Evolutionary conservation across 2,329 filamentous ascomycete genomes (phyloP), one percentile per base, ranked within the genome.

Genomic region (Aureobasidium vineae): DNA sequence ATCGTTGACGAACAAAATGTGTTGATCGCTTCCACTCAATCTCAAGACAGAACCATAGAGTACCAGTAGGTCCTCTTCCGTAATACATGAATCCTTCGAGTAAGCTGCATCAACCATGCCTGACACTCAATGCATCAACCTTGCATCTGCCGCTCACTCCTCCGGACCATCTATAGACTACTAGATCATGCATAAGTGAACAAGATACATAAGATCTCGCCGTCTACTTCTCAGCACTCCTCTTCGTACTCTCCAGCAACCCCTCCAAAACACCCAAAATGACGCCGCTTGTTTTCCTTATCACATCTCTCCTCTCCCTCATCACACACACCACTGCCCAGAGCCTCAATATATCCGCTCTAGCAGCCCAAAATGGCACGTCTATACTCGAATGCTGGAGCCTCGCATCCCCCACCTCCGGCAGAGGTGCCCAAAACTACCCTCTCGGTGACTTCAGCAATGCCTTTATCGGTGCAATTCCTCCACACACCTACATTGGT

Each of bases 301-400:
- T 60, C 13, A 5, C 41, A 11, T 33, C 6, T 19, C 19, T 60
- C 28, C 41, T 60, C 8, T 23, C 19, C 15, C 41, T 57, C 50
- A 3, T 49, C 50, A 40, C n/a, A 1, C 26, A 26, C 11, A 13
- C 41, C 13, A 28, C 16, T 15, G 41, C 47, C 19, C 63, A 65
- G 43, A 41, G 15, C 41, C 50, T 65, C 40, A 65, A 65, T 38
- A 19, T 65, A 11, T 56, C 63, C 2, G 31, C 50, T 6, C n/a
- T 65, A 45, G 50, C 63, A 49, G 63, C 41, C 6, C 36, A 45
- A 15, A 57, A 65, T 41, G 28, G 41, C 31, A 28, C 52, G 10
- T 57, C 63, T 21, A 47, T 41, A 15, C 41, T 65, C 38, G 38
- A 65, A 31, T 65, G 63, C 63, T 65, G 63, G 63, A 49, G 19